A percentile compares a stretch with the other conserved stretches of the same genome.
phyloP scores from a whole-genome alignment of 306 rosid species.

The Medicago ruthenica region DNA sequence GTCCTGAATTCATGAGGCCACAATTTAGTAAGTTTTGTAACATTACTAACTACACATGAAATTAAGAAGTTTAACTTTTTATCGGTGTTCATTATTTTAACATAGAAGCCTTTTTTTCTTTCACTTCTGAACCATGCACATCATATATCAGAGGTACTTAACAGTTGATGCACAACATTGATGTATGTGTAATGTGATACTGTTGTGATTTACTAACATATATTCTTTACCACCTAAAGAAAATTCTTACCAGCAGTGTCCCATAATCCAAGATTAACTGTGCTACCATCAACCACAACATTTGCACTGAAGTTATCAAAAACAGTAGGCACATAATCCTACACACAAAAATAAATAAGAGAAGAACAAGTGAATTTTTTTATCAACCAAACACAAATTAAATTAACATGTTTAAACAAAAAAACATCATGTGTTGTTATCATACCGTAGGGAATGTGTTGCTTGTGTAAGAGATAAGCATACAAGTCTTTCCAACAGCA shows the following conservation, averaged over 20 bases:
- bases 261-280: constrained; percentile 90
- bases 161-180: too few species aligned
- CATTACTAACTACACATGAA: too few species aligned
- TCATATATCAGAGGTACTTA: too few species aligned
- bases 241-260: constrained; percentile 87
- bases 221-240: not conserved
- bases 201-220: too few species aligned
- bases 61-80: too few species aligned
- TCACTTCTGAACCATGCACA: too few species aligned
- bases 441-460: constrained; percentile 86
- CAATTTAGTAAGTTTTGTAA: constrained; percentile 10
- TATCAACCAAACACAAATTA: constrained; percentile 21
- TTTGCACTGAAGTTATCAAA: constrained; percentile 96
- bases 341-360: not conserved
- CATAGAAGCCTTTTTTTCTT: too few species aligned
- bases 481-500: constrained; percentile 93
- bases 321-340: constrained; percentile 96
- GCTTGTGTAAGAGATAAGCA: constrained; percentile 94
- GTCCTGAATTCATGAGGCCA: constrained; percentile 60
- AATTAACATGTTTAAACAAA: constrained; percentile 24
- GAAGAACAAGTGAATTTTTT: constrained; percentile 25
- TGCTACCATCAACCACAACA: constrained; percentile 96
- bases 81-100: too few species aligned
- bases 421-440: constrained; percentile 27
- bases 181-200: too few species aligned